Percentiles rank a stretch among this genome's conserved stretches.
Evolutionary conservation across 2,329 filamentous ascomycete species (phyloP).

Genomic region (Penicillium sp.): DNA sequence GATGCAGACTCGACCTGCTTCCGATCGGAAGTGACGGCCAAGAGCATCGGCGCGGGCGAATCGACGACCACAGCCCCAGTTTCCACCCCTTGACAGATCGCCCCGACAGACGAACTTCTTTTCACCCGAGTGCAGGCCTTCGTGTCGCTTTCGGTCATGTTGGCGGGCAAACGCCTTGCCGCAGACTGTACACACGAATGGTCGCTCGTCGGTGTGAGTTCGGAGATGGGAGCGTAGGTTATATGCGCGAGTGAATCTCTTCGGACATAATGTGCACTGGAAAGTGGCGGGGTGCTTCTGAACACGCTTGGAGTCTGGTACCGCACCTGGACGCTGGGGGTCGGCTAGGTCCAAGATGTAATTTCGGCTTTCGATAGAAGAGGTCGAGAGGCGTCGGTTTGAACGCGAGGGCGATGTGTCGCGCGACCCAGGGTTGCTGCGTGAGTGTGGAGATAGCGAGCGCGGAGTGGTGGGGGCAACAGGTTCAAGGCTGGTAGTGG

Average conservation of each 20-base stretch:
- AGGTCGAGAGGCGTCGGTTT: constrained; percentile 49
- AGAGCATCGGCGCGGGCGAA: constrained; percentile 96
- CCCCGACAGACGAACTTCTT: constrained; percentile 99
- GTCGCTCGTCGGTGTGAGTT: constrained; percentile 95
- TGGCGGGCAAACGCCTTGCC: constrained; percentile 97
- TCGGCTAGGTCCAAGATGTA: constrained; percentile 92
- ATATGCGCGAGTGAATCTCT: constrained; percentile 94
- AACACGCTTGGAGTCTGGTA: constrained; percentile 72
- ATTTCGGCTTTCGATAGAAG: constrained; percentile 62
- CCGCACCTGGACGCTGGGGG: constrained; percentile 75
- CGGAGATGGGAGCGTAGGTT: constrained; percentile 93
- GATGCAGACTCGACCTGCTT: constrained; percentile 94
- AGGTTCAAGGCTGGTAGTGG: constrained; percentile 36
- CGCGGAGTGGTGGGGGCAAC: constrained; percentile 39
- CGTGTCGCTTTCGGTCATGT: constrained; percentile 95
- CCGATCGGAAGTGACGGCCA: constrained; percentile 91
- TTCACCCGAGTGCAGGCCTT: constrained; percentile 93
- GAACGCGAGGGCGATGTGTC: constrained; percentile 49
- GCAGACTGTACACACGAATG: constrained; percentile 96
- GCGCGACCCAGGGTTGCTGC: constrained; percentile 49
- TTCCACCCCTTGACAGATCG: constrained; percentile 77
- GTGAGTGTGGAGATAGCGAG: constrained; percentile 49
- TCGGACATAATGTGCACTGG: constrained; percentile 90
- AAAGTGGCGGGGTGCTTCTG: constrained; percentile 98
- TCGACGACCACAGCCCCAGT: constrained; percentile 90